Evolutionary conservation across 2,329 filamentous ascomycete genomes (phyloP), one percentile per base, ranked within the genome.

Genomic region (Colletotrichum costaricense): DNA sequence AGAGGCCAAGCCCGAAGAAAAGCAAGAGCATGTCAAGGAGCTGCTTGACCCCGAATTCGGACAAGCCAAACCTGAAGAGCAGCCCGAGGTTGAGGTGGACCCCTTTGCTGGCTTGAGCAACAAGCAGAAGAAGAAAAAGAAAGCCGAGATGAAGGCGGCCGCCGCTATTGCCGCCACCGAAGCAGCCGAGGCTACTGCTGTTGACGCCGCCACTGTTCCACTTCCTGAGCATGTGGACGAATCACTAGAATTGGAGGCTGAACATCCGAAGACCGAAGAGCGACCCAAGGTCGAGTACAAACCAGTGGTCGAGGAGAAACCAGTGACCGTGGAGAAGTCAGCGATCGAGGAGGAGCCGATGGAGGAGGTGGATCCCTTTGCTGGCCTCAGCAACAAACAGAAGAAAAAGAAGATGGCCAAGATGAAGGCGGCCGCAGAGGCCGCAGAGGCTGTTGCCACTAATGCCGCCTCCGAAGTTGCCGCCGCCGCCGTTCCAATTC

Each of bases 1-100:
- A 56, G 3, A 49, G 19, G 42, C 6, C 42, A 49, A 49, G 19
- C 19, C 16, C 5, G 14, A 42, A 42, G 38, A 16, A 42, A 14
- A 42, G 14, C 14, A 16, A 19, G 38, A 42, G 14, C 38, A 16
- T 42, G 38, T 7, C 16, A 16, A 42, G 5, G 38, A 42, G 38
- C 5, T 42, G 38, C 38, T 42, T 16, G 38, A 42, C 14, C 14
- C 38, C 5, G 38, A 42, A 42, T 1, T 42, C 16, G 38, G 19
- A 16, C 38, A 42, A 7, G 38, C 38, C 5, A 42, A 42, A 16
- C 38, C 19, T n/a, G 42, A 49, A 22, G 42, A 49, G 19, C 16
- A 54, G 22, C 19, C 71, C 12, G 69, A 76, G 57, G 76, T 75
- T 33, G 76, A 78, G 26, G 76, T 77, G 7, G 72, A 64, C n/a